Evolutionary conservation across 768 basidiomycete genomes (phyloP), one percentile per base, ranked within the genome.

Genomic region (Russula lepida): DNA sequence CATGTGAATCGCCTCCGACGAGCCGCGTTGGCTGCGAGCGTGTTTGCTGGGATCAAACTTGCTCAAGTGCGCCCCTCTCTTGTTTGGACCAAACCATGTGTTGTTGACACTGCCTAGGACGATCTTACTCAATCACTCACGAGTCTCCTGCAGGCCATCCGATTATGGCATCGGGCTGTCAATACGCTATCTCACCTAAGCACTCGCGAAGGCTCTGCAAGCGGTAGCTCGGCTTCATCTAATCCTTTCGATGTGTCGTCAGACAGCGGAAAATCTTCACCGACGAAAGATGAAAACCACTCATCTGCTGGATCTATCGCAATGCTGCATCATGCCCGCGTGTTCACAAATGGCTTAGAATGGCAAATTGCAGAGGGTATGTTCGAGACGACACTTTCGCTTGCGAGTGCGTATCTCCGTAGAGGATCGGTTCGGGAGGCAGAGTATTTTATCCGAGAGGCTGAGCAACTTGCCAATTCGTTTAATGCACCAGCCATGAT

Each of bases 341-440:
- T 75, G 44, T 73, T 77, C 44, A 72, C 82, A 44, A 79, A 83
- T 56, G 81, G 81, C 1, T 60, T 88, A 9, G 85, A 91, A 64
- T 94, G 90, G 90, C 79, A 85, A 1, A 75, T 92, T 12, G 81
- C 86, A 3, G 84, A 89, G 67, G 85, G 84, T 12, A 78, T 95
- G 5, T 73, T 93, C 5, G 74, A 76, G 0, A 83, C 85, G 0
- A 73, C 89, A 3, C 81, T 95, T 60, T 76, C 82, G 2, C 75
- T 95, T 7, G 76, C 81, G 0, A 78, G 83, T 8, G 77, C 81
- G 0, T 91, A 93, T 66, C 76, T 84, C 21, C 70, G 74, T 0
- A 82, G 92, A 19, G 95, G 95, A 0, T 92, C 93, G 6, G 81
- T 85, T 3, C 82, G 88, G 23, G 92, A 95, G 67, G 85, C 91